Base-by-base conservation (phyloP, 148 eudicot species). In the Euryodendron excelsum region DNA sequence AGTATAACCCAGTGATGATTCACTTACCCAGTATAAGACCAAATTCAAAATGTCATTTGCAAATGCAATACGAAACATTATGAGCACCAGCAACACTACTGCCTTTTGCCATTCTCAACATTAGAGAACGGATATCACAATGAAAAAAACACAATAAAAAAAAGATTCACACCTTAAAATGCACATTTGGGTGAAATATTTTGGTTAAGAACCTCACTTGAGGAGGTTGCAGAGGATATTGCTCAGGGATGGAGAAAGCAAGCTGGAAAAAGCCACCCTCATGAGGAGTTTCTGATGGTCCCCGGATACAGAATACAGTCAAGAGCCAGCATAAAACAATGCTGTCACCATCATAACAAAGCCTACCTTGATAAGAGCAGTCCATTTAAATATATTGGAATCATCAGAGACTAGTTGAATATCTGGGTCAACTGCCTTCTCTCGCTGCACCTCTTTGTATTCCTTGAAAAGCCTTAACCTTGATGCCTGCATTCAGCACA, bases 191-290 rank as follows among this genome's bases (percentile, higher is more conserved):
- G 85, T 96, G 99, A 81, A 96, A 96, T 78, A 96, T 93, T 85
- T 96, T 96, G 79, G 99, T 93, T 66, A 96, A 84, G 86, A 96
- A 96, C 68, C 98, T 85, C 74, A 96, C 98, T 96, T 96, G 99
- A 76, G 98, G 99, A 76, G 99, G 99, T 84, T 96, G 99, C 91
- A 96, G 81, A 53, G 99, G 99, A 84, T 96, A 96, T 62, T 91
- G 97, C 88, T 96, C 98, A 73, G 97, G 98, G 53, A 96, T 92
- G 44, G 95, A 88, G 82, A 96, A 91, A n/a, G 97, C 99, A 76
- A 96, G 97, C 90, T 96, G 99, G 86, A 96, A 96, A 79, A 96
- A 86, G 50, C 99, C 98, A 82, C 97, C 98, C 71, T 96, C 97
- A 79, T 77, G 93, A 77, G 99, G 98, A 80, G 99, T 93, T 84